phyloP scores from a whole-genome alignment of 768 basidiomycete genomes.

The Dioszegia hungarica region DNA sequence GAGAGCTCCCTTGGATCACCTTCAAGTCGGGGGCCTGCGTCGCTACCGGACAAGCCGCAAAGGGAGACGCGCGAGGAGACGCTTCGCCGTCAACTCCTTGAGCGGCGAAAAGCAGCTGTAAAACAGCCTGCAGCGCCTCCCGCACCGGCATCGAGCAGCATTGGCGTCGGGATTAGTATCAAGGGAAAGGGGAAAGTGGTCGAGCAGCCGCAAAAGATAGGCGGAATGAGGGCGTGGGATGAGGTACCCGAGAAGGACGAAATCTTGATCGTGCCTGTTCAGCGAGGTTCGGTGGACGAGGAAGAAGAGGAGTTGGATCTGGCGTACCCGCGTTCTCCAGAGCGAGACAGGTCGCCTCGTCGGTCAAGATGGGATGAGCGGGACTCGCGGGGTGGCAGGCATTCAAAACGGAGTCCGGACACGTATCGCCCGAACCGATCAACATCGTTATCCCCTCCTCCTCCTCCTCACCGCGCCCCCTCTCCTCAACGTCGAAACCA shows the following conservation, averaged over 20 bases:
- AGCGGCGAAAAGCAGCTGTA: constrained; percentile 21
- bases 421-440: background rate
- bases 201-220: background rate
- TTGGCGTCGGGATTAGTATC: background rate
- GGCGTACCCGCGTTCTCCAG: background rate
- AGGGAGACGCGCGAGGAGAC: background rate
- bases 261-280: background rate
- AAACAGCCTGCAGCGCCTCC: constrained; percentile 1
- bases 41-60: background rate
- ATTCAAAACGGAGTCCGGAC: too few species aligned
- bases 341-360: too few species aligned
- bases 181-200: background rate
- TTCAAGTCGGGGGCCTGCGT: too few species aligned
- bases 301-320: background rate
- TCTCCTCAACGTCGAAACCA: background rate
- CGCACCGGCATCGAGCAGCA: background rate
- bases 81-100: background rate
- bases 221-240: constrained; percentile 3
- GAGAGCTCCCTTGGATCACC: too few species aligned
- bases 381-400: too few species aligned
- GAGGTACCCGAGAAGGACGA: background rate
- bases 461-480: background rate
- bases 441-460: background rate
- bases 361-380: too few species aligned
- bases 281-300: background rate